A percentile compares a stretch with the other conserved stretches of the same genome.
These are phyloP conservation scores for Zelonia costaricensis DNA, from an alignment of 208 protist species.

Conservation along the genomic window DNA sequence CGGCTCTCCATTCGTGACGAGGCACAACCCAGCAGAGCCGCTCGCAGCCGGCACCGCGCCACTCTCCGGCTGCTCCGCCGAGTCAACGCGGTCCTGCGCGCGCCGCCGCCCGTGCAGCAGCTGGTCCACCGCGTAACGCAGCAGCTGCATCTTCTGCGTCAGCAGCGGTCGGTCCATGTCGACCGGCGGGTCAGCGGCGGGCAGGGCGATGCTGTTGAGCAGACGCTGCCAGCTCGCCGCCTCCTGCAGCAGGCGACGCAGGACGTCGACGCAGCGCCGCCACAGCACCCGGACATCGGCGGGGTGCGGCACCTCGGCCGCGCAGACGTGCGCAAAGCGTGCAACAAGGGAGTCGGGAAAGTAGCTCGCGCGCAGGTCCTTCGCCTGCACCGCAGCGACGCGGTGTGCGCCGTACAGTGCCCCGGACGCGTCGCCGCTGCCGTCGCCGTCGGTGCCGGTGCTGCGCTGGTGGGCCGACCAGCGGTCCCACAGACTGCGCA, in stretches of 20 bases:
- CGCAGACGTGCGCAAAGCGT: constrained; percentile 62
- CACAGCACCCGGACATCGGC: constrained; percentile 46
- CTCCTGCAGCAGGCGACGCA: constrained; percentile 22
- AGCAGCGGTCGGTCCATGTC: constrained; percentile 53
- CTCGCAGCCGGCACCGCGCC: no score
- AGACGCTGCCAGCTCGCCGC: constrained; percentile 19
- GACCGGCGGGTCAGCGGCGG: constrained; percentile 26
- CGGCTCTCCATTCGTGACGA: constrained; percentile 70
- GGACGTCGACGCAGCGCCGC: constrained; percentile 35
- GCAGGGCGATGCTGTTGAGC: constrained; percentile 47
- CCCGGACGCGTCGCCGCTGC: neutral
- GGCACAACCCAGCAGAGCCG: no score
- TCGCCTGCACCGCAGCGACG: neutral
- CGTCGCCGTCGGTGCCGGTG: neutral
- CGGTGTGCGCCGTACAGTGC: neutral
- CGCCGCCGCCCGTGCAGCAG: constrained; percentile 41
- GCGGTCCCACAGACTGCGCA: constrained; percentile 14
- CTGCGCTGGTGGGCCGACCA: constrained; percentile 24
- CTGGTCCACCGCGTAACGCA: constrained; percentile 52
- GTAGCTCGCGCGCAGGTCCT: constrained; percentile 61
- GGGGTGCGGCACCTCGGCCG: constrained; percentile 27
- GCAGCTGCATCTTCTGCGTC: constrained; percentile 82
- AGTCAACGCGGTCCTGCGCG: neutral
- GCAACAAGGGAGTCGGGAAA: constrained; percentile 75
- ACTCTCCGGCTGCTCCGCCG: constrained; percentile 28